A percentile compares a stretch with the other conserved stretches of the same genome.
Conservation (phyloP, 805 yeast species). For the Suhomyces prunicola region DNA sequence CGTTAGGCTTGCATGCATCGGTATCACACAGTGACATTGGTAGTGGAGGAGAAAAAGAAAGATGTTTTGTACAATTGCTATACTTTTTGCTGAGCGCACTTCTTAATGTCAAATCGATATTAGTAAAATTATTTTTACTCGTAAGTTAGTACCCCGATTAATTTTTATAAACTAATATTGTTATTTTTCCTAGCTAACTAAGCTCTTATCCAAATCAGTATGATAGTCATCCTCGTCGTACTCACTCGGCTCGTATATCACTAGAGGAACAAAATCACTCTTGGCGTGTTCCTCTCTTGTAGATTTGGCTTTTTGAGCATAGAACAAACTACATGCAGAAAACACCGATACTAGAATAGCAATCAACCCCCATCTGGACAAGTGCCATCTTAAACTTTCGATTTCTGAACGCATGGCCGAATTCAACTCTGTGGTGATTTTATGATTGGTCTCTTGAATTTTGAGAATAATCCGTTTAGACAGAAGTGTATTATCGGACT, state of each 20-base stretch:
- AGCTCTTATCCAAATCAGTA: conserved; percentile 46
- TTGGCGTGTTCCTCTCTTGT: conserved; percentile 20
- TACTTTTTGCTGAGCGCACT: neutral
- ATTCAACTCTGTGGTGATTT: conserved; percentile 76
- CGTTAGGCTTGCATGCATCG: conserved; percentile 64
- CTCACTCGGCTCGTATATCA: conserved; percentile 46
- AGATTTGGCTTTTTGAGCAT: conserved; percentile 37
- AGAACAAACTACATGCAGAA: conserved; percentile 49
- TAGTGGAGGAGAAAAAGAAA: neutral
- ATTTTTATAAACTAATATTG: neutral
- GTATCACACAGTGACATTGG: conserved; percentile 1
- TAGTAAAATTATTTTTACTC: neutral
- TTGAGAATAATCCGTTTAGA: conserved; percentile 64
- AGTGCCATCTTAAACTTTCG: conserved; percentile 89
- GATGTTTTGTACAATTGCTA: neutral
- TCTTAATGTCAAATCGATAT: neutral
- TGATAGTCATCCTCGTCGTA: conserved; percentile 54
- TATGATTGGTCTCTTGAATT: conserved; percentile 79
- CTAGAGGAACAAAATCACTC: conserved; percentile 41
- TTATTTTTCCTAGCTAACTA: conserved; percentile 2
- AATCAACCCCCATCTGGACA: conserved; percentile 82
- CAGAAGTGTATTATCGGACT: conserved; percentile 74
- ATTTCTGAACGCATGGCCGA: conserved; percentile 83
- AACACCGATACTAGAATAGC: conserved; percentile 68
- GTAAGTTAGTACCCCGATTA: neutral